Evolutionary conservation across 768 basidiomycete species (phyloP), one percentile per base, ranked within the genome.

Genomic region (Hygrophorus russula): DNA sequence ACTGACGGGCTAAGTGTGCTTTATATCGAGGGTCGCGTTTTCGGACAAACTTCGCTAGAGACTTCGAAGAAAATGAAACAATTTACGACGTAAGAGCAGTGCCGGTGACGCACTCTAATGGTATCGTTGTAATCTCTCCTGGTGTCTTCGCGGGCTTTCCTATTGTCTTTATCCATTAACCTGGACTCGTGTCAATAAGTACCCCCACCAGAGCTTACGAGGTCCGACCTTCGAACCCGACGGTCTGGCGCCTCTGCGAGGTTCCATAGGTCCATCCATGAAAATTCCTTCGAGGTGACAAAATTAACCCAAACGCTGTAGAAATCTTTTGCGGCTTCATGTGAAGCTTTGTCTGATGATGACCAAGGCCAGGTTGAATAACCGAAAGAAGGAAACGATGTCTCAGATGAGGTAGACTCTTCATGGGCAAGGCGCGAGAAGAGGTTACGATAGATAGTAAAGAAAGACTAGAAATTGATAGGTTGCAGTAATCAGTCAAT

Each of bases 101-200:
- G 39, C 30, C 30, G 28, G 41, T 27, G n/a, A 60, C 81, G 45
- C 51, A 93, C 93, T 55, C 84, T 69, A 20, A 99, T 71, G 4
- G 82, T 82, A 32, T 97, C 93, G 54, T 91, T 97, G 61, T 94
- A 98, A 47, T 98, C 93, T 55, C 76, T 76, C 31, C 84, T 74
- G 5, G 84, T 83, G 31, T 90, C 84, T 20, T 96, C 90, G 11
- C 92, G 73, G 2, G 79, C 78, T 56, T 92, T 92, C 61, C 86
- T 89, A 61, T 99, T 98, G 51, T 97, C 96, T 53, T 81, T 88
- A 57, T 98, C 96, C 85, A 98, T 92, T 36, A 90, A 55, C 52
- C 88, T 89, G 41, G 13, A 29, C 28, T 12, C 15, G 31, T 18
- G 28, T 45, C 8, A 45, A 27, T n/a, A 11, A 36, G 34, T 20